Conservation (phyloP, 495 filamentous ascomycete genomes). For the Aspergillus leporis region DNA sequence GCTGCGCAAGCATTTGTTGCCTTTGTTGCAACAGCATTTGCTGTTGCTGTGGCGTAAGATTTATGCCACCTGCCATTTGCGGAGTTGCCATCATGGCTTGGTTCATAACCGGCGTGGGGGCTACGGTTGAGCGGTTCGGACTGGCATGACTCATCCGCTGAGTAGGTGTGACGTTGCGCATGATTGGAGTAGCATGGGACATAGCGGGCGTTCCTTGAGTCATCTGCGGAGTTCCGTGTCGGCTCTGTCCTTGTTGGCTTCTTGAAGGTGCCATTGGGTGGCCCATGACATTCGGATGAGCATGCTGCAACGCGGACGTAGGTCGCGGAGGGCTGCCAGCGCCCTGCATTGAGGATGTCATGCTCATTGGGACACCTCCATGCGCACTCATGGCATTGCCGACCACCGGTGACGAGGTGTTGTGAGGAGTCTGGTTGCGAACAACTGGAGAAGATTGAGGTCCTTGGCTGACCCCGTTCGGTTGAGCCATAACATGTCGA, state of each 20-base stretch:
- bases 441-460: conserved; percentile 77
- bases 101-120: conserved; percentile 58
- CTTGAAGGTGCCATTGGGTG: conserved; percentile 73
- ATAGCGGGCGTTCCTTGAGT: conserved; percentile 77
- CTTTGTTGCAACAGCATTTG: conserved; percentile 49
- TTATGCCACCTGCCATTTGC: conserved; percentile 40
- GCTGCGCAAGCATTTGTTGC: conserved; percentile 49
- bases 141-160: conserved; percentile 73
- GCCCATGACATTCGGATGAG: conserved; percentile 65
- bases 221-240: conserved; percentile 80
- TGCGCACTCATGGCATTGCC: conserved; percentile 51
- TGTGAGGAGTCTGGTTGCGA: conserved; percentile 77
- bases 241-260: conserved; percentile 77
- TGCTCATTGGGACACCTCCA: conserved; percentile 72
- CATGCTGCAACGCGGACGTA: conserved; percentile 72
- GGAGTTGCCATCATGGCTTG: conserved; percentile 50
- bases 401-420: conserved; percentile 74
- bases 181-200: conserved; percentile 67
- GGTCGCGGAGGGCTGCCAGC: conserved; percentile 76
- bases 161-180: conserved; percentile 67
- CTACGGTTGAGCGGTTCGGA: conserved; percentile 59
- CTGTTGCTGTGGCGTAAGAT: conserved; percentile 46
- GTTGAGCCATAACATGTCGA: conserved; percentile 49
- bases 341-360: conserved; percentile 71
- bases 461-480: conserved; percentile 64